Base-by-base conservation (phyloP, 495 filamentous ascomycete species). In the Hyaloscypha finlandica region DNA sequence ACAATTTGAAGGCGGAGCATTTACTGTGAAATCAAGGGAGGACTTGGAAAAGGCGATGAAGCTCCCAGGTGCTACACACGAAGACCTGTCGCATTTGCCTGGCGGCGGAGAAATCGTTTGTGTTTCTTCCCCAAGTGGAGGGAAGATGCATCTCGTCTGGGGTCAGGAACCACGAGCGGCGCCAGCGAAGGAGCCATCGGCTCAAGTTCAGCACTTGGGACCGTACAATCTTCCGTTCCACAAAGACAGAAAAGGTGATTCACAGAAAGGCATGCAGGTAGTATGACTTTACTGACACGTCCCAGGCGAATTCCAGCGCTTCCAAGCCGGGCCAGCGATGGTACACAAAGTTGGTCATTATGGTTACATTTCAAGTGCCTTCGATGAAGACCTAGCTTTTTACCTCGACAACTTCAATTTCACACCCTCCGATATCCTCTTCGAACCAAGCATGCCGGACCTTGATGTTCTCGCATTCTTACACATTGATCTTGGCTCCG, bases 271-370 rank as follows among this genome's bases (percentile, higher is more conserved):
- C n/a, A 30, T 53, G 14, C 31, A 6, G 1, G 25, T 25, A 20
- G 19, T 16, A 53, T 25, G 19, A 8, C 8, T 53, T 8, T n/a
- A 64, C 19, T 54, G 60, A 45, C 56, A 2, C 22, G 72, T 71
- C 11, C 65, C 48, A 32, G 79, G 79, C 67, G 71, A 78, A 61
- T 82, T 80, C 71, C 80, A 81, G 70, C 78, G 82, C 32, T 84
- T 83, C 75, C 60, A 80, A 78, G 86, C 83, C 74, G 66, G 89
- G 8, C 89, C 90, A 2, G 87, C 89, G 0, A 83, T 85, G 0
- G 81, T 92, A 0, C 86, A 92, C 76, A 92, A 92, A 79, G 80
- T 92, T 0, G 90, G 90, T 4, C 90, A 93, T 74, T 92, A 85
- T 57, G 90, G 90, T 8, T 74, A 87, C 55, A 84, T 83, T 69